Evolutionary conservation across 768 basidiomycete species (phyloP).

Genomic region (Boletellus sp.): DNA sequence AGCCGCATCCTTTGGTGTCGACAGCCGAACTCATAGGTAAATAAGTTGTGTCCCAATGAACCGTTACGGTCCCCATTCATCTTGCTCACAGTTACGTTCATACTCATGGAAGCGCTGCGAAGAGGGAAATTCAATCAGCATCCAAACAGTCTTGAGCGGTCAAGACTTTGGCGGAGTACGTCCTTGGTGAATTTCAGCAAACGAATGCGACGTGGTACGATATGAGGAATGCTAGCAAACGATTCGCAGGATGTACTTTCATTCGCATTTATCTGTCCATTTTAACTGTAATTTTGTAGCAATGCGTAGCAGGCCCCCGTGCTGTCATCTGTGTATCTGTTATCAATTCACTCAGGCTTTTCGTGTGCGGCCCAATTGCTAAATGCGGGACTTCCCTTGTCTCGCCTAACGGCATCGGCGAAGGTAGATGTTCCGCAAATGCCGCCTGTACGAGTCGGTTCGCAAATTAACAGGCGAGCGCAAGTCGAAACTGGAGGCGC

Average conservation of each 20-base stretch:
- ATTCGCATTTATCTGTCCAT: conserved; percentile 1
- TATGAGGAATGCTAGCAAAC: conserved; percentile 12
- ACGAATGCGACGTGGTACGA: conserved; percentile 33
- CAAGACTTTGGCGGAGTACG: conserved; percentile 42
- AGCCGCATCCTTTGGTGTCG: conserved; percentile 43
- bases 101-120: conserved; percentile 63
- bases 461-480: too few species aligned
- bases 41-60: not conserved
- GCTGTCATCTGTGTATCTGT: conserved; percentile 1
- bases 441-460: not conserved
- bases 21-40: conserved; percentile 53
- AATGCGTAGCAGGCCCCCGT: not conserved
- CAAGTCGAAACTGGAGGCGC: too few species aligned
- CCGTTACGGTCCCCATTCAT: conserved; percentile 11
- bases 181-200: conserved; percentile 27
- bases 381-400: conserved; percentile 22
- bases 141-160: conserved; percentile 45
- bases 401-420: not conserved
- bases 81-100: conserved; percentile 46
- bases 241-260: not conserved
- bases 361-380: conserved; percentile 3
- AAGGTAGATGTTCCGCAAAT: not conserved
- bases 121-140: conserved; percentile 53
- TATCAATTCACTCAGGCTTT: not conserved
- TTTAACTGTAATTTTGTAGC: conserved; percentile 5